These are phyloP conservation scores for Chionographis japonica DNA, from an alignment of 106 monocot species.

Conservation along the genomic window DNA sequence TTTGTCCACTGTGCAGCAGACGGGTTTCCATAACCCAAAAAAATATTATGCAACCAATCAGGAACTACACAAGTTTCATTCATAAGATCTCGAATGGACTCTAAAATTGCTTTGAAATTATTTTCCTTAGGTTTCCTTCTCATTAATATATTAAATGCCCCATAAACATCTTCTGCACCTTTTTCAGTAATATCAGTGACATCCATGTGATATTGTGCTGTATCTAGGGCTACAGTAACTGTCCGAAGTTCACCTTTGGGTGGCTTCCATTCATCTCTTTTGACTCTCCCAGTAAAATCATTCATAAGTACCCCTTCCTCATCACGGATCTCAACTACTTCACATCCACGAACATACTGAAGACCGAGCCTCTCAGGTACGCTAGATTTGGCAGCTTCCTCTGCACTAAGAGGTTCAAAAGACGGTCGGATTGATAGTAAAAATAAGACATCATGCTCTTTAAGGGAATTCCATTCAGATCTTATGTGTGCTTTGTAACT, in stretches of 20 bases:
- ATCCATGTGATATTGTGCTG: conserved; percentile 98
- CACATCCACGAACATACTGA: conserved; percentile 97
- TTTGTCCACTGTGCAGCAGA: conserved; percentile 99
- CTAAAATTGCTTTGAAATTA: conserved; percentile 97
- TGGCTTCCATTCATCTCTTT: conserved; percentile 99
- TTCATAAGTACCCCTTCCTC: conserved; percentile 98
- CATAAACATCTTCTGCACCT: conserved; percentile 77
- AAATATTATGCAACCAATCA: conserved; percentile 93
- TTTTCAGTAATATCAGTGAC: conserved; percentile 66
- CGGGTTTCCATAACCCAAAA: conserved; percentile 98
- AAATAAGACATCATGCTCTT: conserved; percentile 99
- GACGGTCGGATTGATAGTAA: conserved; percentile 92
- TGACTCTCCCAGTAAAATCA: conserved; percentile 96
- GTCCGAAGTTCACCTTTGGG: conserved; percentile 97
- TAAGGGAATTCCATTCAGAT: conserved; percentile 92
- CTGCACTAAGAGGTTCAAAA: conserved; percentile 91
- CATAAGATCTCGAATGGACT: conserved; percentile 98
- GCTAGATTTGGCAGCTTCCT: conserved; percentile 84
- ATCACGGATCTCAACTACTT: conserved; percentile 88
- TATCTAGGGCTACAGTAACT: conserved; percentile 78
- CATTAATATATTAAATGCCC: conserved; percentile 92
- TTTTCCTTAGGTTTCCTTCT: conserved; percentile 98
- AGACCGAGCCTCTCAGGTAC: conserved; percentile 88
- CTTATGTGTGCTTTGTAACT: conserved; percentile 88
- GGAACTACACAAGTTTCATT: conserved; percentile 96